Conservation (phyloP, 176 grass and related monocot species). For the Oryza glumipatula region DNA sequence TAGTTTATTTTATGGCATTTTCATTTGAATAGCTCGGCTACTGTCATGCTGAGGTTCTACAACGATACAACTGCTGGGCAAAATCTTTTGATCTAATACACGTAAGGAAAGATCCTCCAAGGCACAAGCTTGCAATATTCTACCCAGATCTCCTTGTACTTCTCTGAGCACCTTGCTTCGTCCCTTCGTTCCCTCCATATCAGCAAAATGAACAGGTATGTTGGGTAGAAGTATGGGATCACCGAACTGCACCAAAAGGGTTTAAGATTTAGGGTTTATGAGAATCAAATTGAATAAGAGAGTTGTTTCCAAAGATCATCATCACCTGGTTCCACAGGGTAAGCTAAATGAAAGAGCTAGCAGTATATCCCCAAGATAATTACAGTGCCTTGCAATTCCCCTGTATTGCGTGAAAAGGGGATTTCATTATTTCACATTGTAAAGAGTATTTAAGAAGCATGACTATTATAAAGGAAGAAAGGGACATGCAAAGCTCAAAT, state of each 20-base stretch:
- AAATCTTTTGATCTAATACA: conserved; percentile 51
- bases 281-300: background rate
- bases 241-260: conserved; percentile 55
- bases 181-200: conserved; percentile 96
- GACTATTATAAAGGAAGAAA: background rate
- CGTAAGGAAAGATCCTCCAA: conserved; percentile 85
- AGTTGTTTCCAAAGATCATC: background rate
- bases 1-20: too few relatives aligned
- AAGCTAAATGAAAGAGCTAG: conserved; percentile 94
- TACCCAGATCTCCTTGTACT: conserved; percentile 91
- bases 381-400: conserved; percentile 93
- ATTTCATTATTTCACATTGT: conserved; percentile 15
- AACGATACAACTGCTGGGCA: background rate
- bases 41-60: too few relatives aligned
- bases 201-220: conserved; percentile 89
- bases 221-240: conserved; percentile 95
- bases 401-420: conserved; percentile 33
- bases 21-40: too few relatives aligned
- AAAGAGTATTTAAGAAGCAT: conserved; percentile 4
- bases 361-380: conserved; percentile 88
- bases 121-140: conserved; percentile 89
- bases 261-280: conserved; percentile 9
- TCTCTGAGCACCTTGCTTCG: conserved; percentile 83
- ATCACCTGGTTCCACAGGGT: conserved; percentile 86
- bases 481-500: background rate